Conservation (phyloP, 495 filamentous ascomycete genomes). For the Hypoxylon lienhwacheense region DNA sequence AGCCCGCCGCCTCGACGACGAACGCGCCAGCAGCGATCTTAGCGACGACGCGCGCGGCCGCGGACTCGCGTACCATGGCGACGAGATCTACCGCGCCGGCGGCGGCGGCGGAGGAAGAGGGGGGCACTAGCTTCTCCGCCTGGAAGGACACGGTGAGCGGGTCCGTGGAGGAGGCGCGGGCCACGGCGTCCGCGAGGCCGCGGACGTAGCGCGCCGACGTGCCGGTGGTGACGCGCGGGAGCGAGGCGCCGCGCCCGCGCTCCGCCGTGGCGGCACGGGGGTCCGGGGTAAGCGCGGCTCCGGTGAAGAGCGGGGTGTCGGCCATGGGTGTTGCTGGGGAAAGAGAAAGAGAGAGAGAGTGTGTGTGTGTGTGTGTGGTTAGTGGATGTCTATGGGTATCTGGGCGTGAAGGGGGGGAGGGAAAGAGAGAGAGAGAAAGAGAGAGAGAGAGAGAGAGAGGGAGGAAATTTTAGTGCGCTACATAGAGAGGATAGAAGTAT, state of each 20-base stretch:
- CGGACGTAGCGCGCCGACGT: slow-evolving; percentile 21
- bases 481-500: too few species aligned
- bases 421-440: too few species aligned
- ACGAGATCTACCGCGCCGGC: background rate
- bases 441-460: too few species aligned
- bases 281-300: background rate
- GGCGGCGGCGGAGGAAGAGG: slow-evolving; percentile 1
- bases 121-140: slow-evolving; percentile 8
- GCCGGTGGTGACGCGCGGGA: slow-evolving; percentile 16
- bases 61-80: slow-evolving; percentile 1
- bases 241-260: background rate
- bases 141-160: slow-evolving; percentile 13
- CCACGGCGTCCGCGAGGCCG: slow-evolving; percentile 4
- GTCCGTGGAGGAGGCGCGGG: slow-evolving; percentile 11
- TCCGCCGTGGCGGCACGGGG: background rate
- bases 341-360: background rate
- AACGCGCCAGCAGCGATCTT: slow-evolving; percentile 14
- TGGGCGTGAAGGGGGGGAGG: background rate
- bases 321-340: slow-evolving; percentile 1
- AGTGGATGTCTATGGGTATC: background rate
- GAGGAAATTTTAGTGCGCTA: too few species aligned
- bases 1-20: slow-evolving; percentile 8
- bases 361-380: background rate
- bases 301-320: slow-evolving; percentile 12
- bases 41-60: background rate